Evolutionary conservation across 192 early-diverging fungal species (phyloP).

Genomic region (Dissophora ornata): DNA sequence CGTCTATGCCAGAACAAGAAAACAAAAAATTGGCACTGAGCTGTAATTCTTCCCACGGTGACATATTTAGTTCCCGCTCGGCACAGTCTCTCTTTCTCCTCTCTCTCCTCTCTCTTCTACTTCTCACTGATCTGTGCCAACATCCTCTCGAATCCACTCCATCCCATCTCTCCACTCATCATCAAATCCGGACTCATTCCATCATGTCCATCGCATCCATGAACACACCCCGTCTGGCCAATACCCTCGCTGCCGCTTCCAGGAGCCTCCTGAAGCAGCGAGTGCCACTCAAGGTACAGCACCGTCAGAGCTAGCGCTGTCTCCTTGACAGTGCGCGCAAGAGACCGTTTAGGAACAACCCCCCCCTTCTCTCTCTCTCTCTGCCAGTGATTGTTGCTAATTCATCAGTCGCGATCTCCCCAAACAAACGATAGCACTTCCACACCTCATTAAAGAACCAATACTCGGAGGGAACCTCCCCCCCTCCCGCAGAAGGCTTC

Average conservation of each 20-base stretch:
- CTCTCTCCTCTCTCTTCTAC: slow-evolving; percentile 10
- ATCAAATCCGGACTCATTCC: slow-evolving; percentile 2
- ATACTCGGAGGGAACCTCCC: slow-evolving; percentile 31
- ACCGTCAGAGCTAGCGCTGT: no score
- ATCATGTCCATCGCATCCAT: slow-evolving; percentile 31
- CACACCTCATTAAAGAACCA: slow-evolving; percentile 46
- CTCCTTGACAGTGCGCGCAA: no score
- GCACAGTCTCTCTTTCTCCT: neutral
- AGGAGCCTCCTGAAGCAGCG: slow-evolving; percentile 31
- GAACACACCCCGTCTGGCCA: slow-evolving; percentile 28
- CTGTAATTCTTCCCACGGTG: slow-evolving; percentile 15
- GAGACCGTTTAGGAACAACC: no score
- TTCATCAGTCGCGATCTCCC: no score
- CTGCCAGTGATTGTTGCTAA: no score
- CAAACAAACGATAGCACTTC: slow-evolving; percentile 46
- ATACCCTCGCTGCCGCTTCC: slow-evolving; percentile 16
- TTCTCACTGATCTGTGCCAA: slow-evolving; percentile 1
- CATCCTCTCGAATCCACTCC: neutral
- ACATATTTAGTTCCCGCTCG: neutral
- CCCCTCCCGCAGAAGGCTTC: slow-evolving; percentile 84
- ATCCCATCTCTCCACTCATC: neutral
- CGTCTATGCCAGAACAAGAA: no score
- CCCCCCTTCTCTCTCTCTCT: neutral
- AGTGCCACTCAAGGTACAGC: slow-evolving; percentile 36
- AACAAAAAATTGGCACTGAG: no score